These are phyloP conservation scores for Populus tomentosa DNA, from an alignment of 441 rosid genomes.

Conservation along the genomic window DNA sequence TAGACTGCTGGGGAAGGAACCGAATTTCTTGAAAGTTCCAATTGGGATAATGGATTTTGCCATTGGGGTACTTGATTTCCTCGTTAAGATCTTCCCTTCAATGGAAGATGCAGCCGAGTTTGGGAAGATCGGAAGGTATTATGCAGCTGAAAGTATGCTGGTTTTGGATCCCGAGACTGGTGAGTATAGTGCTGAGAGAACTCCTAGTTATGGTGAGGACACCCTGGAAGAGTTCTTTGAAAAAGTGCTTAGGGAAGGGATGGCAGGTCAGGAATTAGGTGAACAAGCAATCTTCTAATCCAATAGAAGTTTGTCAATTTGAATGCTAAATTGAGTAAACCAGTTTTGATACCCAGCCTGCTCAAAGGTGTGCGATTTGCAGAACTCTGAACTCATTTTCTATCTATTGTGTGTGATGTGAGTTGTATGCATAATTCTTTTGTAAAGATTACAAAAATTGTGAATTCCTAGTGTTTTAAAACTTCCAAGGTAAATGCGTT, in stretches of 20 bases:
- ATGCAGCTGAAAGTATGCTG: slow-evolving; percentile 94
- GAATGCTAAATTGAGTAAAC: neutral
- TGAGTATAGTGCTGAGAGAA: slow-evolving; percentile 76
- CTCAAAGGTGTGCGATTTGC: slow-evolving; percentile 4
- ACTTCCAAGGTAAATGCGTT: neutral
- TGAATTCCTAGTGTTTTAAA: neutral
- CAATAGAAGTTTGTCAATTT: slow-evolving; percentile 12
- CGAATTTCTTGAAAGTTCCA: slow-evolving; percentile 86
- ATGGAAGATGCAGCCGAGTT: slow-evolving; percentile 93
- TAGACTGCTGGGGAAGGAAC: slow-evolving; percentile 68
- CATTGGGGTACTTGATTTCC: slow-evolving; percentile 62
- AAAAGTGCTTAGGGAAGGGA: slow-evolving; percentile 75
- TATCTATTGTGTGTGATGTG: neutral
- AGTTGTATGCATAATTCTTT: neutral
- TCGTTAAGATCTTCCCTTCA: slow-evolving; percentile 64
- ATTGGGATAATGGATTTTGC: slow-evolving; percentile 86
- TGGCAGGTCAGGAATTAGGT: slow-evolving; percentile 93
- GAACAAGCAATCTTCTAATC: slow-evolving; percentile 62
- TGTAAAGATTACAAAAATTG: neutral
- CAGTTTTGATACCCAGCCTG: slow-evolving; percentile 17
- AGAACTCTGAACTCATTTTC: neutral
- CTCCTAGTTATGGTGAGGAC: slow-evolving; percentile 84
- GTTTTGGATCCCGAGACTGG: slow-evolving; percentile 76
- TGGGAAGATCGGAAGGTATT: slow-evolving; percentile 91
- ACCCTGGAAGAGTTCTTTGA: slow-evolving; percentile 78